A percentile compares a stretch with the other conserved stretches of the same genome.
phyloP scores from a whole-genome alignment of 768 basidiomycete species.

The Suillus decipiens region DNA sequence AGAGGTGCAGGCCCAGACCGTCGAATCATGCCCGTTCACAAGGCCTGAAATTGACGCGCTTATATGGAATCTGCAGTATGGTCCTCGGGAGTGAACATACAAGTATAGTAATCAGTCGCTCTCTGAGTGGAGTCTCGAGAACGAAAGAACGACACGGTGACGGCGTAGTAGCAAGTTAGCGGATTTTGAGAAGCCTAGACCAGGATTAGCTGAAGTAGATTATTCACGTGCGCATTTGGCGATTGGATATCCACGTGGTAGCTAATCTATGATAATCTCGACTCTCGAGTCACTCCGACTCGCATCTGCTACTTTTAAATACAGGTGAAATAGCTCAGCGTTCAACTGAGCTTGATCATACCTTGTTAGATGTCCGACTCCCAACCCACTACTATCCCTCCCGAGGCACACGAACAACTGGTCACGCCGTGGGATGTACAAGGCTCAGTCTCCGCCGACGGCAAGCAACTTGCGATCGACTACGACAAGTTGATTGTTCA shows the following conservation, averaged over 20 bases:
- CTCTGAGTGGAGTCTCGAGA: background rate
- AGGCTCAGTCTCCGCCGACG: conserved; percentile 84
- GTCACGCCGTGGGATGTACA: conserved; percentile 99
- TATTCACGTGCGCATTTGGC: background rate
- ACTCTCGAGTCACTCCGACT: background rate
- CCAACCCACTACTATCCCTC: conserved; percentile 19
- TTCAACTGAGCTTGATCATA: background rate
- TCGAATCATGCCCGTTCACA: background rate
- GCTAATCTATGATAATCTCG: background rate
- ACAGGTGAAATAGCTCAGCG: background rate
- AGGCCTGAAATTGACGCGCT: background rate
- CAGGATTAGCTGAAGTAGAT: too few relatives aligned
- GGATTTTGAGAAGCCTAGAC: too few relatives aligned
- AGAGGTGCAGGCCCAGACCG: background rate
- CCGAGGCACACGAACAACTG: conserved; percentile 59
- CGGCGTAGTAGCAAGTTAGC: too few relatives aligned
- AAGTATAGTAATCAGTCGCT: background rate
- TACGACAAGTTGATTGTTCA: conserved; percentile 94
- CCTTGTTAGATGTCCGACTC: conserved; percentile 19
- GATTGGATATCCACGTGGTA: conserved; percentile 6
- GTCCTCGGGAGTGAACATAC: background rate
- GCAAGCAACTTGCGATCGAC: conserved; percentile 91
- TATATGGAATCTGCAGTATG: background rate
- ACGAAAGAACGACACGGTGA: too few relatives aligned
- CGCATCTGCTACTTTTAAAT: background rate